These are phyloP conservation scores for Pseudocercospora musae DNA, from an alignment of 2,329 filamentous ascomycete genomes.

Conservation along the genomic window DNA sequence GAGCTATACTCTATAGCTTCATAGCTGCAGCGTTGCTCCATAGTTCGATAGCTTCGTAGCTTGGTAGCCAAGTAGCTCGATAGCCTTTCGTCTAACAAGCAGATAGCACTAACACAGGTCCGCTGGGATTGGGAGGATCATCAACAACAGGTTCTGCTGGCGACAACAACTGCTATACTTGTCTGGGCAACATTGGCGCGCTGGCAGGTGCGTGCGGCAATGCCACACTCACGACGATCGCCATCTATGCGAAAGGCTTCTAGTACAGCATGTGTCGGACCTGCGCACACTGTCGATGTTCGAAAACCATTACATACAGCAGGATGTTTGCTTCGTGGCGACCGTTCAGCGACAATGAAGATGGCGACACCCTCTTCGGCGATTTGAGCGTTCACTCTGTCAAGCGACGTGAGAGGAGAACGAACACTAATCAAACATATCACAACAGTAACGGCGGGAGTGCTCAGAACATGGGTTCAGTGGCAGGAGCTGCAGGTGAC, in stretches of 20 bases:
- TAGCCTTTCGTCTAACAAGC: background rate
- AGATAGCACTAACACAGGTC: background rate
- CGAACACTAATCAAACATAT: background rate
- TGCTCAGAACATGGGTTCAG: background rate
- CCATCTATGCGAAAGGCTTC: constrained; percentile 30
- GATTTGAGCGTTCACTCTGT: background rate
- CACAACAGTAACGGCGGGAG: background rate
- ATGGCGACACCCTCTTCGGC: background rate
- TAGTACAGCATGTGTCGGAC: background rate
- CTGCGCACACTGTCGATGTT: background rate
- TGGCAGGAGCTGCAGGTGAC: constrained; percentile 22
- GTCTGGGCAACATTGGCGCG: constrained; percentile 19
- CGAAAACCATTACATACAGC: background rate
- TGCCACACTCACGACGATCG: constrained; percentile 24
- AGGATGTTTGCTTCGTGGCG: background rate
- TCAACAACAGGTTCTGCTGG: constrained; percentile 18
- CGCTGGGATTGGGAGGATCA: background rate
- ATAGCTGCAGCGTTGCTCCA: background rate
- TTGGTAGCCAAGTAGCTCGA: background rate
- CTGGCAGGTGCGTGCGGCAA: constrained; percentile 29
- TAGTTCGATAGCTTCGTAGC: background rate
- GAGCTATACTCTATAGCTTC: constrained; percentile 1
- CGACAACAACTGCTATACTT: constrained; percentile 31
- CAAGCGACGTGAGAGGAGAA: background rate
- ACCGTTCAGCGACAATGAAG: background rate